phyloP scores from a whole-genome alignment of 768 basidiomycete genomes.

The Suillus alpinus region DNA sequence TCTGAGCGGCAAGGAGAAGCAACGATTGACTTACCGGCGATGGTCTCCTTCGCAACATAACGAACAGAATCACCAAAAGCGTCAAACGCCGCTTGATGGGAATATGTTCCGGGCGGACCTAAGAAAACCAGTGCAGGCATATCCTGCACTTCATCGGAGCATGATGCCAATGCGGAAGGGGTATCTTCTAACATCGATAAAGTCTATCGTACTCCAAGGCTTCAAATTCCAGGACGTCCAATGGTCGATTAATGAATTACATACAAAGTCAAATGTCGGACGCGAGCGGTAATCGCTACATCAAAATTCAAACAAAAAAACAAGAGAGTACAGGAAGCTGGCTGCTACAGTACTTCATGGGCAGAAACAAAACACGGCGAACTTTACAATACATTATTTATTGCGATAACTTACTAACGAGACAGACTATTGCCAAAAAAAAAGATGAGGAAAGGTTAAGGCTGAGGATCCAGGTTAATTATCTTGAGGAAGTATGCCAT shows the following conservation, averaged over 20 bases:
- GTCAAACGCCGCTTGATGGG: slow-evolving; percentile 57
- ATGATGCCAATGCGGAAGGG: background rate
- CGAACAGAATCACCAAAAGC: slow-evolving; percentile 42
- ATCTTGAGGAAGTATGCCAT: slow-evolving; percentile 11
- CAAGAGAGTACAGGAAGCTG: background rate
- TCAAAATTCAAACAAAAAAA: background rate
- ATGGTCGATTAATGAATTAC: background rate
- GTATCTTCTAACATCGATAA: background rate
- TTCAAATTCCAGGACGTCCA: background rate
- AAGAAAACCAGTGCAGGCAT: slow-evolving; percentile 46
- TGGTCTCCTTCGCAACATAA: slow-evolving; percentile 41
- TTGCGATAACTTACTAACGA: slow-evolving; percentile 2
- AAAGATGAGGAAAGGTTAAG: background rate
- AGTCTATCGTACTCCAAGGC: background rate
- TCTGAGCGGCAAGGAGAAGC: background rate
- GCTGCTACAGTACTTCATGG: background rate
- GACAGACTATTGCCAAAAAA: background rate
- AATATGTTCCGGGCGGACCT: slow-evolving; percentile 70
- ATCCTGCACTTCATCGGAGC: slow-evolving; percentile 6
- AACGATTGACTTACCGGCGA: slow-evolving; percentile 32
- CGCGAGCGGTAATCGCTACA: background rate
- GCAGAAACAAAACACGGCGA: background rate
- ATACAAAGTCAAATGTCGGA: background rate
- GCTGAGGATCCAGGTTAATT: background rate
- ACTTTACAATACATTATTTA: slow-evolving; percentile 4